Evolutionary conservation across 1,139 yeast genomes (phyloP).

Genomic region (Hyphopichia burtonii): DNA sequence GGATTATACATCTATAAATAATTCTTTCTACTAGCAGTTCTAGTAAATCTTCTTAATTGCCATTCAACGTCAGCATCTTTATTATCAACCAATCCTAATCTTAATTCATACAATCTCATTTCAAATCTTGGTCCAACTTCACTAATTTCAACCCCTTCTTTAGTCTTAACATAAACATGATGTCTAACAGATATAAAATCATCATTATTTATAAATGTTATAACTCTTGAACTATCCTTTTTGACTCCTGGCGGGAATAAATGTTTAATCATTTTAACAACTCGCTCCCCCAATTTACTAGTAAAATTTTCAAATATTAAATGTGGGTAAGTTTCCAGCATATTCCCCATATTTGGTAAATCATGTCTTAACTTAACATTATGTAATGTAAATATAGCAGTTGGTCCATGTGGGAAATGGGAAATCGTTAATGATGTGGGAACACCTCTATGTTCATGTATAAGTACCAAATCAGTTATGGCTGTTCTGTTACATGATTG

Average conservation of each 20-base stretch:
- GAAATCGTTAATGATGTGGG: constrained; percentile 92
- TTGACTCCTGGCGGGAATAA: constrained; percentile 97
- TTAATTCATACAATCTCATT: constrained; percentile 86
- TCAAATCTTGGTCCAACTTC: constrained; percentile 99
- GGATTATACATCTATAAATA: constrained; percentile 42
- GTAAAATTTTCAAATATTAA: constrained; percentile 88
- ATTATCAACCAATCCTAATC: constrained; percentile 88
- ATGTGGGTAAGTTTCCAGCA: constrained; percentile 91
- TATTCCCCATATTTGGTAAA: constrained; percentile 79
- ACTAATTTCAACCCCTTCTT: constrained; percentile 86
- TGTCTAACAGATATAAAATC: constrained; percentile 94
- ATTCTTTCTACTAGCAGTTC: constrained; percentile 94
- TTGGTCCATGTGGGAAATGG: constrained; percentile 98
- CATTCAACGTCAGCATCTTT: constrained; percentile 98
- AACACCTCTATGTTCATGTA: constrained; percentile 97
- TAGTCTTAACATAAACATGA: constrained; percentile 87
- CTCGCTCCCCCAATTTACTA: constrained; percentile 81
- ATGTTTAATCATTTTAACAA: constrained; percentile 78
- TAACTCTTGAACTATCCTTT: constrained; percentile 81
- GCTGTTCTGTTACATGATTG: constrained; percentile 70
- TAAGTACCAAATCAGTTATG: constrained; percentile 76
- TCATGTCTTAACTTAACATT: constrained; percentile 95
- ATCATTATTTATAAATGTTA: constrained; percentile 85
- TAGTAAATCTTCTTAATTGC: constrained; percentile 87
- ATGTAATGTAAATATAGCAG: constrained; percentile 90